Evolutionary conservation across 2,329 filamentous ascomycete species (phyloP), one percentile per base, ranked within the genome.

Genomic region (Ilyonectria mors-panacis): DNA sequence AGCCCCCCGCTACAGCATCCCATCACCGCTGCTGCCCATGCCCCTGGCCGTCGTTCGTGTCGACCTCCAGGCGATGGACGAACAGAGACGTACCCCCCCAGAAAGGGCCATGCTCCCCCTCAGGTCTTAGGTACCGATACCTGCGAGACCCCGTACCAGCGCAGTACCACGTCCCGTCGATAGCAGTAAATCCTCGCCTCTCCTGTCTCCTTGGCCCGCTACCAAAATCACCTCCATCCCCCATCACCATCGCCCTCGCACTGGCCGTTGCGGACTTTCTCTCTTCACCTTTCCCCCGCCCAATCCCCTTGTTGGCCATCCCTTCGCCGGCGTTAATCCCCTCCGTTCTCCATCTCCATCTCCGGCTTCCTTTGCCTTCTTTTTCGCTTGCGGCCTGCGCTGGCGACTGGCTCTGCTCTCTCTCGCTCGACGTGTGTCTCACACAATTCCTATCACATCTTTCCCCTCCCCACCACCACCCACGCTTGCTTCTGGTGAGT

Each of bases 391-490:
- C 70, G 65, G 71, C 68, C 61, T 65, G 70, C 71, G 66, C 65
- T 75, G 73, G 71, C 66, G 70, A 70, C 73, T 74, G 68, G 70
- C 70, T 75, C 65, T 59, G 50, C 60, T 63, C 65, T 73, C 58
- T 63, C 63, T 45, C 56, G 35, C 37, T 45, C 59, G 55, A 7
- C 30, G 50, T 53, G 50, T 68, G 69, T 60, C 64, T 75, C 70
- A 60, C 65, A 59, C 67, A 63, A 37, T 57, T 71, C 70, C 59
- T 55, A 59, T 68, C 60, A 45, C 66, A 47, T 47, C 47, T 59
- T 26, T 60, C 30, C 55, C 55, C 55, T 59, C 56, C 59, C 60
- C 51, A 26, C 26, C 65, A 64, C 50, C 50, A 70, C 62, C 56
- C 47, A 65, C 47, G 51, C 63, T 65, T 58, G 57, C 61, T 65